A percentile compares a stretch with the other conserved stretches of the same genome.
Conservation (phyloP, 768 basidiomycete species). For the Leccinum pellstonianum region DNA sequence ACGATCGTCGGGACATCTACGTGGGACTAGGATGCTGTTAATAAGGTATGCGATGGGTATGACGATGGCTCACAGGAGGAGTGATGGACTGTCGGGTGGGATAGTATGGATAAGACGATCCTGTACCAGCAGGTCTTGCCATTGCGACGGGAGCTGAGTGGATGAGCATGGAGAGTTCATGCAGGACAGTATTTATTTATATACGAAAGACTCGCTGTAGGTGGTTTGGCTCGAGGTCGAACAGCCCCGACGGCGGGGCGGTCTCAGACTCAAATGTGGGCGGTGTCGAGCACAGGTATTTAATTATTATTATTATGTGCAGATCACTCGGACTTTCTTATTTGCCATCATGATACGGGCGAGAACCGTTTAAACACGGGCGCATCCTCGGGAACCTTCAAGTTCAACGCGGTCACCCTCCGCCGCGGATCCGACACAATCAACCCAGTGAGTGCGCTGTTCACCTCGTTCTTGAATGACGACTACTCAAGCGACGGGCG, state of each 20-base stretch:
- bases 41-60: not conserved
- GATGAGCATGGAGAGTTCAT: not conserved
- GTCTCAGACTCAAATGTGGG: not conserved
- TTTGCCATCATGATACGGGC: slow-evolving; percentile 19
- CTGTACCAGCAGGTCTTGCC: slow-evolving; percentile 16
- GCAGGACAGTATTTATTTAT: not conserved
- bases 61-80: not conserved
- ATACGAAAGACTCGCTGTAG: not conserved
- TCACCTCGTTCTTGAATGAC: slow-evolving; percentile 25
- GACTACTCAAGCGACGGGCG: slow-evolving; percentile 4
- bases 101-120: not conserved
- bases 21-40: not conserved
- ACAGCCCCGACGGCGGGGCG: slow-evolving; percentile 4
- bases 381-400: not conserved
- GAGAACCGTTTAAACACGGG: slow-evolving; percentile 17
- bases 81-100: not conserved
- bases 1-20: slow-evolving; percentile 61
- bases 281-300: slow-evolving; percentile 1
- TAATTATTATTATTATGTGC: not conserved
- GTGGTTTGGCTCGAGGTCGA: not conserved
- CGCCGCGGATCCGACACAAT: slow-evolving; percentile 25
- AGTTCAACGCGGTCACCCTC: not conserved
- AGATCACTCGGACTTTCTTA: slow-evolving; percentile 1
- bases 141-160: not conserved
- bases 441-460: slow-evolving; percentile 14